Evolutionary conservation across 2,329 filamentous ascomycete species (phyloP).

Genomic region (Colletotrichum sp.): DNA sequence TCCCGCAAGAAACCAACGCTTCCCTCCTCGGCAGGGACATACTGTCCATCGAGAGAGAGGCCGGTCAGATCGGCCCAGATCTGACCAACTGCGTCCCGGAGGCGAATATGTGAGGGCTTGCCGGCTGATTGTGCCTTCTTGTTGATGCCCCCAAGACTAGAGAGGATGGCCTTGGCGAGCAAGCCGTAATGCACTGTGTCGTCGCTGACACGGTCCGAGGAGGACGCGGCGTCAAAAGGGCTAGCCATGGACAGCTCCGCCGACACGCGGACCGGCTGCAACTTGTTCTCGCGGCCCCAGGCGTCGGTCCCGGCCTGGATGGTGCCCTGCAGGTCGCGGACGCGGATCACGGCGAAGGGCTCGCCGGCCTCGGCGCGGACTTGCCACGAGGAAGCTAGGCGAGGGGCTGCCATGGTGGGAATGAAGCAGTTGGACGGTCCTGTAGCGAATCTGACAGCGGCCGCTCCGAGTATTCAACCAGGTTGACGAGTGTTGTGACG

Average conservation of each 20-base stretch:
- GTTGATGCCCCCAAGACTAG: constrained; percentile 40
- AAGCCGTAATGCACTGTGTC: constrained; percentile 80
- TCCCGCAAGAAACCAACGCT: constrained; percentile 31
- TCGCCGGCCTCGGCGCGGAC: constrained; percentile 46
- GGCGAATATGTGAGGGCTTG: neutral
- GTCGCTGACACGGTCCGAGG: constrained; percentile 64
- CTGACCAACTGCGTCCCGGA: constrained; percentile 32
- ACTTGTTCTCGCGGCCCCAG: constrained; percentile 65
- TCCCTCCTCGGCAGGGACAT: constrained; percentile 10
- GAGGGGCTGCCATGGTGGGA: neutral
- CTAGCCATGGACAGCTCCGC: constrained; percentile 61
- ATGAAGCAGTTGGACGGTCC: neutral
- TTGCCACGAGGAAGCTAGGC: constrained; percentile 31
- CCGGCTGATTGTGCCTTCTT: neutral
- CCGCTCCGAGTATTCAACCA: neutral
- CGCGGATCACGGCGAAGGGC: constrained; percentile 59
- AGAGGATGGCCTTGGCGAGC: constrained; percentile 69
- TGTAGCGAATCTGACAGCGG: neutral
- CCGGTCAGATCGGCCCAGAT: constrained; percentile 39
- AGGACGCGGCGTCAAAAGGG: constrained; percentile 63
- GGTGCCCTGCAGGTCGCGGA: constrained; percentile 65
- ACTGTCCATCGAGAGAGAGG: constrained; percentile 17
- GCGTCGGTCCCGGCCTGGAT: constrained; percentile 67
- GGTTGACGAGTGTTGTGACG: neutral
- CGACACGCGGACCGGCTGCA: constrained; percentile 68